A percentile compares a stretch with the other conserved stretches of the same genome.
phyloP scores from a whole-genome alignment of 2,329 filamentous ascomycete species.

The Aureobasidium sp. region DNA sequence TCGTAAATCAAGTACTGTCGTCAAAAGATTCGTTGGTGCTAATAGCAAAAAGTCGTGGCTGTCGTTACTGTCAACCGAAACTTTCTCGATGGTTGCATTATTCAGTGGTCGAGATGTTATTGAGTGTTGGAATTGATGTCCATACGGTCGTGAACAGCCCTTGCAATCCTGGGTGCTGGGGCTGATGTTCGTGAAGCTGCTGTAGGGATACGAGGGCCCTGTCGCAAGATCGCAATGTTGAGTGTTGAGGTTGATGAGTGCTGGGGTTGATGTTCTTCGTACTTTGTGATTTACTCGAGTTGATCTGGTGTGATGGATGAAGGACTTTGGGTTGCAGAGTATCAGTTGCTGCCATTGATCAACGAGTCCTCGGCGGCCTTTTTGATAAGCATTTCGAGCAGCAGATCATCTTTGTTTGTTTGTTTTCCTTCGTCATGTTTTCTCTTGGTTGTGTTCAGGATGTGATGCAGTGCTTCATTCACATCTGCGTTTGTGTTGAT shows the following conservation, averaged over 20 bases:
- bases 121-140: too few species aligned
- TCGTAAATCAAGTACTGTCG: neutral
- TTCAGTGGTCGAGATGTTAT: neutral
- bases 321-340: neutral
- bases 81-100: neutral
- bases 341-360: neutral
- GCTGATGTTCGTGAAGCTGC: too few species aligned
- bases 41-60: neutral
- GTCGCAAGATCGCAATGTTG: too few species aligned
- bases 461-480: neutral
- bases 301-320: neutral
- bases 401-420: neutral
- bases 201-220: too few species aligned
- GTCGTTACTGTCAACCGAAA: neutral
- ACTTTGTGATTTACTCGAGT: too few species aligned
- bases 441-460: neutral
- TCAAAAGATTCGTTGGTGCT: neutral
- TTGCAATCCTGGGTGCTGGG: too few species aligned
- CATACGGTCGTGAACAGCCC: too few species aligned
- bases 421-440: neutral
- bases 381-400: neutral
- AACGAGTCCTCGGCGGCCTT: neutral
- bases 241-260: too few species aligned
- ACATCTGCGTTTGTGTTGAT: neutral
- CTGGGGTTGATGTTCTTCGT: too few species aligned